Percentiles rank a stretch among this genome's conserved stretches.
These are phyloP conservation scores for Hypoxylon fuscum DNA, from an alignment of 495 filamentous ascomycete genomes.

Conservation along the genomic window DNA sequence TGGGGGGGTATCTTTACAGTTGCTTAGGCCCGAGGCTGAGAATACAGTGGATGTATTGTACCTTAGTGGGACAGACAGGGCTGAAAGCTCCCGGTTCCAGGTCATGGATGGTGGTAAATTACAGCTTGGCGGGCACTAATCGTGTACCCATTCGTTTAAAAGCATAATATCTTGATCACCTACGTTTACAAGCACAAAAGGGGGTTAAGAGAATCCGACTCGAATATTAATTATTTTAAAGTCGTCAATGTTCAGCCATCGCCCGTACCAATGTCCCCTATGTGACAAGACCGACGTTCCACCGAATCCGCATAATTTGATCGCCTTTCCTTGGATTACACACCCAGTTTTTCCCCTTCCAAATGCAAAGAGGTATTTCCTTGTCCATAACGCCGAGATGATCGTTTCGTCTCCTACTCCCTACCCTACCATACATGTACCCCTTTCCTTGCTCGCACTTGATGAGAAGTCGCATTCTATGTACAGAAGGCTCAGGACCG, in stretches of 20 bases:
- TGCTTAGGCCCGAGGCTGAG: conserved; percentile 20
- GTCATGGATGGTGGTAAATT: not conserved
- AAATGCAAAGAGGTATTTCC: conserved; percentile 38
- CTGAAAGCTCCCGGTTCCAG: conserved; percentile 10
- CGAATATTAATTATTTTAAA: too few species aligned
- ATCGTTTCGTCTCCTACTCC: not conserved
- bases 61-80: conserved; percentile 24
- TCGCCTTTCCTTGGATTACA: not conserved
- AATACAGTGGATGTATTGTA: too few species aligned
- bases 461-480: conserved; percentile 18
- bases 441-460: conserved; percentile 2
- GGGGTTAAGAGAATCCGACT: too few species aligned
- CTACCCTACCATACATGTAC: not conserved
- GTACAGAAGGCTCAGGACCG: conserved; percentile 21
- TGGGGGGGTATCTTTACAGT: not conserved
- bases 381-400: conserved; percentile 20
- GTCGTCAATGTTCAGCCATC: too few species aligned
- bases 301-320: not conserved
- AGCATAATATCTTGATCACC: conserved; percentile 2
- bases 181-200: not conserved
- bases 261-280: too few species aligned
- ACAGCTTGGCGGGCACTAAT: not conserved
- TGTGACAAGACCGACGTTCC: conserved; percentile 1
- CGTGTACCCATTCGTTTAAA: not conserved
- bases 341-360: conserved; percentile 11